Evolutionary conservation across 2,329 filamentous ascomycete species (phyloP).

Genomic region (Epichloe bromicola): DNA sequence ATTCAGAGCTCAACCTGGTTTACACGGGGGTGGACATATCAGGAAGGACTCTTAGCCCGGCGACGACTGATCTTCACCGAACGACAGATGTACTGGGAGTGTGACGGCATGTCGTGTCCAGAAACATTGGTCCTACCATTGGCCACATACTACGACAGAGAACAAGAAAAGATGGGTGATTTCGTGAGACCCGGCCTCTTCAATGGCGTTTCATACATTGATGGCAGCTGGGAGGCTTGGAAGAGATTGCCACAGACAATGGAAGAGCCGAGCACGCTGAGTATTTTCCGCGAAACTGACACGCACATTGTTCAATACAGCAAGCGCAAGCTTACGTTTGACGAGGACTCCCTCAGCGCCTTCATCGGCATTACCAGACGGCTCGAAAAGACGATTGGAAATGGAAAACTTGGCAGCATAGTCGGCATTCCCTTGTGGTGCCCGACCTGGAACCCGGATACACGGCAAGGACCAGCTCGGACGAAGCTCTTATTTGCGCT

Average conservation of each 20-base stretch:
- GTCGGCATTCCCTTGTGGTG: constrained; percentile 21
- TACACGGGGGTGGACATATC: constrained; percentile 26
- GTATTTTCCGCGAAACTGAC: constrained; percentile 22
- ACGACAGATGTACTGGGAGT: constrained; percentile 28
- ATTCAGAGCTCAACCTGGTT: constrained; percentile 22
- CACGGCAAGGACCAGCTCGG: constrained; percentile 11
- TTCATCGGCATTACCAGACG: constrained; percentile 19
- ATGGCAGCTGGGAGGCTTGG: constrained; percentile 24
- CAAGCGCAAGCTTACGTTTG: constrained; percentile 14
- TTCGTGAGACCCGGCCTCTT: constrained; percentile 22
- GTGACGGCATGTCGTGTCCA: constrained; percentile 24
- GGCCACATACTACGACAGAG: constrained; percentile 18
- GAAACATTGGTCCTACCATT: constrained; percentile 21
- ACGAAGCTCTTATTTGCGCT: constrained; percentile 21
- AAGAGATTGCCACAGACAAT: constrained; percentile 16
- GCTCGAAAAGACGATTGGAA: constrained; percentile 18
- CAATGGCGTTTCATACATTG: constrained; percentile 22
- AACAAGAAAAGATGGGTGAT: constrained; percentile 22
- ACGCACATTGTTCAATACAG: constrained; percentile 22
- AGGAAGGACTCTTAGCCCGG: constrained; percentile 23
- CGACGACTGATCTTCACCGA: constrained; percentile 26
- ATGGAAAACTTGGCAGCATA: constrained; percentile 17
- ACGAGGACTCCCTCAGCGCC: constrained; percentile 21
- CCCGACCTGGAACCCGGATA: constrained; percentile 8
- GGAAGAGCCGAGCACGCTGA: constrained; percentile 20